Percentiles rank a stretch among this genome's conserved stretches.
These are phyloP conservation scores for Biscogniauxia marginata DNA, from an alignment of 2,329 filamentous ascomycete genomes.

Conservation along the genomic window DNA sequence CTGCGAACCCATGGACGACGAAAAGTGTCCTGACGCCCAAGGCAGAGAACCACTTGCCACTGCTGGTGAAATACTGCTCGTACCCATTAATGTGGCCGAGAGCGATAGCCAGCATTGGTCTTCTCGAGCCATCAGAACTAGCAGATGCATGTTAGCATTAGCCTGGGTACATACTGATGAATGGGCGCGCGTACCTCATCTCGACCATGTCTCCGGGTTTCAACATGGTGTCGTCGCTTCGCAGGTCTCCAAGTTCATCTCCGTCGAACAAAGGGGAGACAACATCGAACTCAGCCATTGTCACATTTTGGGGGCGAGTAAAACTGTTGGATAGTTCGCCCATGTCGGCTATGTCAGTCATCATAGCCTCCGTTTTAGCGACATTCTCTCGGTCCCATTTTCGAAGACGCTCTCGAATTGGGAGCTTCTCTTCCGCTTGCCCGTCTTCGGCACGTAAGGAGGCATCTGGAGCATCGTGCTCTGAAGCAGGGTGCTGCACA, in stretches of 20 bases:
- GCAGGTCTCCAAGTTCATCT: conserved; percentile 37
- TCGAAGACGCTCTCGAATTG: conserved; percentile 42
- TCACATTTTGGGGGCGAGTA: conserved; percentile 36
- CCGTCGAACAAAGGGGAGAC: conserved; percentile 35
- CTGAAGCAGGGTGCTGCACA: conserved; percentile 18
- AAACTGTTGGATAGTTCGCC: conserved; percentile 35
- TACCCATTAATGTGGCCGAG: conserved; percentile 50
- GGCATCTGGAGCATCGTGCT: conserved; percentile 1
- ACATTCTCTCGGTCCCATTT: conserved; percentile 41
- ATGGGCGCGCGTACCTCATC: conserved; percentile 35
- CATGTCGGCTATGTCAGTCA: conserved; percentile 28
- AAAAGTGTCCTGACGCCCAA: conserved; percentile 47
- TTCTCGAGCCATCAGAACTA: conserved; percentile 39
- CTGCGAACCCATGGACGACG: conserved; percentile 47
- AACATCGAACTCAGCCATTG: conserved; percentile 29
- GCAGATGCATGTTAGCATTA: conserved; percentile 10
- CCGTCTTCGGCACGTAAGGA: conserved; percentile 1
- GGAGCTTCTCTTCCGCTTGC: conserved; percentile 3
- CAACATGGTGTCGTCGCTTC: conserved; percentile 32
- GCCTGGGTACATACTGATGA: not conserved
- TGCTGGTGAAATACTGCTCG: conserved; percentile 54
- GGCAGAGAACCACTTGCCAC: conserved; percentile 50
- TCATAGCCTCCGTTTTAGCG: conserved; percentile 18
- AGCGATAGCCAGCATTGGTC: conserved; percentile 51
- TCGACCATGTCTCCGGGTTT: conserved; percentile 52